Base-by-base conservation (phyloP, 352 stramenopile genomes). In the Phytophthora pluvialis region DNA sequence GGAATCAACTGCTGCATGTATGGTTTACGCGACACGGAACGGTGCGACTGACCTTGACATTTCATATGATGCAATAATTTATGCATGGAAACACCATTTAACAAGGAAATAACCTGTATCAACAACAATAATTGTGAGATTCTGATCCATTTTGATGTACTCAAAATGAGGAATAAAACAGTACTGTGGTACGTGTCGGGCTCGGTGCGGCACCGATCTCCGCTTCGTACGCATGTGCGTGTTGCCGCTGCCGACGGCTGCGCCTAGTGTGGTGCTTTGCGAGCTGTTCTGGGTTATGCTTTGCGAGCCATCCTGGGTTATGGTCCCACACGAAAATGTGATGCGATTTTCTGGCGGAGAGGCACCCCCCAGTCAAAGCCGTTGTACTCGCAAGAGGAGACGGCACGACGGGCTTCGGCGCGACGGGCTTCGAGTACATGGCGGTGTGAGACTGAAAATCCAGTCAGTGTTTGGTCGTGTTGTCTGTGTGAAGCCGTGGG, bases 1-100 rank as follows among this genome's bases (percentile, higher is more conserved):
- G 52, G 60, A 68, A 39, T 64, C 60, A 68, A 63, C 50, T 36
- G 9, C 26, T 57, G 36, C 45, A 16, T 50, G n/a, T 29, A 45
- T 43, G 50, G 42, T 44, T 64, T 68, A 62, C 46, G 60, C 46
- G 57, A 35, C 35, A 31, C 2, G 29, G n/a, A 4, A 52, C 25
- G 13, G 8, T 5, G 21, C 21, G 21, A 2, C 21, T 21, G 21
- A 21, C 2, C 21, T 21, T 21, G 21, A 21, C 2, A 21, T 21
- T 21, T 21, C 2, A 21, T 21, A 21, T 21, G 21, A 21, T 21
- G 21, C 21, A 21, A 21, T 21, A 21, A 21, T 2, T 21, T 21
- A 21, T 21, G 21, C 1, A 21, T 21, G 21, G 21, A 21, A 21
- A 21, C 21, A 21, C 21, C 21, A 21, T 21, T 21, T 21, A 21